Evolutionary conservation across 192 early-diverging fungal species (phyloP).

Genomic region (Mortierella claussenii): DNA sequence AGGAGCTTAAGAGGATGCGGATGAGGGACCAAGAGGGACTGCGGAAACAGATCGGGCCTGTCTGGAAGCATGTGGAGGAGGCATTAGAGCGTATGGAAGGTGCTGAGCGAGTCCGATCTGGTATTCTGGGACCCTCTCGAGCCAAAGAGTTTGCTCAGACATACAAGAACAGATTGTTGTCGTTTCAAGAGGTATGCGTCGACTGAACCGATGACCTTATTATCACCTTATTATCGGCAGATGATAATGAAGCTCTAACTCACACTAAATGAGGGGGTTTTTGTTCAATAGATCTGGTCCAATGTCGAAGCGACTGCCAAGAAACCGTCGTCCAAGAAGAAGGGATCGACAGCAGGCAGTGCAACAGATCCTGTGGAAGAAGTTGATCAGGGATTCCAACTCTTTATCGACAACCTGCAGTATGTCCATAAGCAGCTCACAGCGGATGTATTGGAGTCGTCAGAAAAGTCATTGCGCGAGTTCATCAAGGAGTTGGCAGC

Average conservation of each 20-base stretch:
- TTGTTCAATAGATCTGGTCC: slow-evolving; percentile 51
- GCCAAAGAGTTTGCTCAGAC: slow-evolving; percentile 52
- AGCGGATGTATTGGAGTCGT: slow-evolving; percentile 43
- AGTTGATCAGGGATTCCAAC: slow-evolving; percentile 35
- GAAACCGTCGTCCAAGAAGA: slow-evolving; percentile 37
- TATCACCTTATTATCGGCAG: too few relatives aligned
- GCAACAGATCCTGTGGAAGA: slow-evolving; percentile 30
- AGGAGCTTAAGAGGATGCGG: slow-evolving; percentile 65
- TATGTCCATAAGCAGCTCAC: slow-evolving; percentile 38
- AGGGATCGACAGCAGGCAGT: slow-evolving; percentile 6
- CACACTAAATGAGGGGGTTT: too few relatives aligned
- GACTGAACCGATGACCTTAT: too few relatives aligned
- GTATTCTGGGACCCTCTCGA: slow-evolving; percentile 35
- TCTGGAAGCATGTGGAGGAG: slow-evolving; percentile 70
- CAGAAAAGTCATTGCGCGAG: slow-evolving; percentile 41
- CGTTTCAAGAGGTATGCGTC: slow-evolving; percentile 51
- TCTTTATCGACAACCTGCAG: slow-evolving; percentile 49
- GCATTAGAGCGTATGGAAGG: slow-evolving; percentile 48
- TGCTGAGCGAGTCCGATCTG: slow-evolving; percentile 47
- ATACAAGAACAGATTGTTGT: slow-evolving; percentile 38
- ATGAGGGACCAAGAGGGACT: slow-evolving; percentile 66
- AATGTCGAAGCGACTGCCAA: slow-evolving; percentile 29
- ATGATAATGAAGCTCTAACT: too few relatives aligned
- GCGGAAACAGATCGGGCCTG: slow-evolving; percentile 66
- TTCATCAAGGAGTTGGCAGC: slow-evolving; percentile 51